Evolutionary conservation across 2,329 filamentous ascomycete species (phyloP), one percentile per base, ranked within the genome.

Genomic region (Gaeumannomyces tritici): DNA sequence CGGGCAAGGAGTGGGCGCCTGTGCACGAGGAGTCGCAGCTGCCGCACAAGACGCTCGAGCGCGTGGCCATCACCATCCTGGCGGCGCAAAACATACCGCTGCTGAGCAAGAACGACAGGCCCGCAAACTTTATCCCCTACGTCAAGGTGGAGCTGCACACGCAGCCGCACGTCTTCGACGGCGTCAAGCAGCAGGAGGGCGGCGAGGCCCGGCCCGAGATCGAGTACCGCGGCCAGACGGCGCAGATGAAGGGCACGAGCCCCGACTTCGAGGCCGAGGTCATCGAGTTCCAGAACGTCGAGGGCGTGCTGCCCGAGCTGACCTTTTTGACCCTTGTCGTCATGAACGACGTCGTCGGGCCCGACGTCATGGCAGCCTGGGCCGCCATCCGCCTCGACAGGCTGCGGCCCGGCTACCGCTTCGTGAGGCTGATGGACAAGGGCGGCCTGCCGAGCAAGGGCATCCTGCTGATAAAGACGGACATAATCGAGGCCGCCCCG

Each of bases 311-410:
- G 9, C 84, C 89, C 60, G 84, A 89, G 69, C 77, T 93, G 65
- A 85, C 86, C 33, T 93, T 92, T 76, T 79, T 91, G 61, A 81
- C 89, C 69, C 91, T 98, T 79, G 91, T 96, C 69, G 81, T 98
- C 67, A 89, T 92, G 73, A 91, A 98, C 72, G 89, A 96, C 67
- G 89, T 93, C 73, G 84, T 93, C 67, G 86, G 88, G 4, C 82
- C 83, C 65, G 92, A 98, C 70, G 83, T 89, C 63, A 74, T 96
- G 63, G 89, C 91, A 13, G 91, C 89, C 2, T 98, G 95, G 95
- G 87, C 90, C 2, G 96, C 92, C 70, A 87, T 96, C 68, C 83
- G 92, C 54, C 83, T 98, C 26, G 92, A 97, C 74, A 83, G 92
- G 11, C 74, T 97, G 64, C 85, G 85, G 64, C 77, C 83, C 42